Evolutionary conservation across 2,329 filamentous ascomycete species (phyloP), one percentile per base, ranked within the genome.

Genomic region (Aspergillus thermomutatus): DNA sequence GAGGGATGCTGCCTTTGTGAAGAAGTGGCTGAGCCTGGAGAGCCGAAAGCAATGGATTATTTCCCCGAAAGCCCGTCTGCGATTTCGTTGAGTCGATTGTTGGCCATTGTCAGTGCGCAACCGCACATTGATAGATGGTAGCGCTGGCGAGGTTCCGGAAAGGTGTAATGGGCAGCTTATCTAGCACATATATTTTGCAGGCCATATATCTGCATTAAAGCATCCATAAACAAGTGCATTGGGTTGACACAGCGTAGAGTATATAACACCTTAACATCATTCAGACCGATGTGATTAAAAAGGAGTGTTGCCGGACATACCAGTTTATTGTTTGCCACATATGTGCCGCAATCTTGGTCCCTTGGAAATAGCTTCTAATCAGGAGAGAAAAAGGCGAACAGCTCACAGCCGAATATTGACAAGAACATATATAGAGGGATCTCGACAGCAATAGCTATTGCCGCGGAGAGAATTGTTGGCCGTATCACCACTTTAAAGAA

Each of bases 321-420:
- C 55, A 63, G 41, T 63, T 59, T 40, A 61, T 61, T 0, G 53
- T 63, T 21, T 69, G 73, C 83, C 87, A 90, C 86, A 91, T 91
- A 25, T 83, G 79, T 4, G 80, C 80, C 0, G 84, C 85, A 41
- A 90, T 85, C n/a, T n/a, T n/a, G n/a, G n/a, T n/a, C n/a, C n/a
- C 0, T 72, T 66, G 0, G 87, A 82, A 0, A 90, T 87, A 0
- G 75, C 68, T 0, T 80, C 72, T 0, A 82, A 86, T 1, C 74
- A 77, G 8, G 83, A 86, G 6, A 91, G 77, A 84, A 91, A 3
- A 72, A 74, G 0, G 87, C 87, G 64, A 90, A 91, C 0, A 79
- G 75, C 8, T 79, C 70, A 3, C 83, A 82, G 2, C 87, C 87
- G 58, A 79, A 80, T 5, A 83, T 62, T 0, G 87, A 84, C 8